Conservation (phyloP, 2,329 filamentous ascomycete genomes). For the Scedosporium aurantiacum region DNA sequence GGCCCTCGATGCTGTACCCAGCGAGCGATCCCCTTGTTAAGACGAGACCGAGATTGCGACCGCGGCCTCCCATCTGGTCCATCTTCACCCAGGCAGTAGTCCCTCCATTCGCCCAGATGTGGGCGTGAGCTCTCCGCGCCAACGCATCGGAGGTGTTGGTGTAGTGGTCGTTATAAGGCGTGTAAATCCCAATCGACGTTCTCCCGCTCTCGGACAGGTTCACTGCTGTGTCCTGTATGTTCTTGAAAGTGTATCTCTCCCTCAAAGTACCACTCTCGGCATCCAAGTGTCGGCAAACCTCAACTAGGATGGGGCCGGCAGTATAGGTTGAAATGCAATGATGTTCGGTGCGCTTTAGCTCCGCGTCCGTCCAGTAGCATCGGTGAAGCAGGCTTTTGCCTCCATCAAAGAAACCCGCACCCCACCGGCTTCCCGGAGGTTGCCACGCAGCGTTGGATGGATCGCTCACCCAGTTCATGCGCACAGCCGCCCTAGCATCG, state of each 20-base stretch:
- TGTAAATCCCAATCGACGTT: conserved; percentile 9
- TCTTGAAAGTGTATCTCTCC: conserved; percentile 8
- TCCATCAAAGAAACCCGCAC: conserved; percentile 8
- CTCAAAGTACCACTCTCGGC: conserved; percentile 1
- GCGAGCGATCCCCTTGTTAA: conserved; percentile 7
- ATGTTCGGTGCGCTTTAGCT: neutral
- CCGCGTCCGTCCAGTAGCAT: conserved; percentile 8
- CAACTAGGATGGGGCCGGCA: neutral
- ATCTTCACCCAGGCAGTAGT: conserved; percentile 9
- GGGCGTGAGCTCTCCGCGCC: conserved; percentile 6
- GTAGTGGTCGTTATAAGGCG: conserved; percentile 10
- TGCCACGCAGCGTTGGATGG: conserved; percentile 10
- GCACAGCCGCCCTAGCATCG: neutral
- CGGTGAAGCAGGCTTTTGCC: conserved; percentile 7
- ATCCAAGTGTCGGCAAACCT: conserved; percentile 1
- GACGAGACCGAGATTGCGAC: conserved; percentile 8
- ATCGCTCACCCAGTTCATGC: conserved; percentile 10
- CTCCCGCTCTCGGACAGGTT: conserved; percentile 3
- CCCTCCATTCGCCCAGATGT: conserved; percentile 9
- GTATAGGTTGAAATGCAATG: neutral
- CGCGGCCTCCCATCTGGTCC: conserved; percentile 9
- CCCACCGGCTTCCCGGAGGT: conserved; percentile 10
- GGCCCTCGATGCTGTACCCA: conserved; percentile 10
- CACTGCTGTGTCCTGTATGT: conserved; percentile 1
- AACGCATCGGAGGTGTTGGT: conserved; percentile 9